A percentile compares a stretch with the other conserved stretches of the same genome.
These are phyloP conservation scores for Xerocomellus amylosporus DNA, from an alignment of 768 basidiomycete genomes.

Conservation along the genomic window DNA sequence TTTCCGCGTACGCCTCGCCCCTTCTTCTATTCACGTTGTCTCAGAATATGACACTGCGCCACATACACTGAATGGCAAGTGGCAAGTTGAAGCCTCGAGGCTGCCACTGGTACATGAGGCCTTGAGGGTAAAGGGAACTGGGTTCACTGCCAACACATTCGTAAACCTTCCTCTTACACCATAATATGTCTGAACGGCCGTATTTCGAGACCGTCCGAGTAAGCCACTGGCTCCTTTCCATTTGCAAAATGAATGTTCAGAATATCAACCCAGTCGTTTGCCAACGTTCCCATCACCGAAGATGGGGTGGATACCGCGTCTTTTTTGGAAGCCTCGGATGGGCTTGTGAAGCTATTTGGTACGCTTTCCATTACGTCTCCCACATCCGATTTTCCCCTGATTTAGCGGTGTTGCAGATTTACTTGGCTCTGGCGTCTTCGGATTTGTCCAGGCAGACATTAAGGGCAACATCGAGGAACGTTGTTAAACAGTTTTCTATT, in stretches of 20 bases:
- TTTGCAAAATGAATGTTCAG: background rate
- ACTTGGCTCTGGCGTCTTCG: constrained; percentile 65
- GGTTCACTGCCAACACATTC: constrained; percentile 7
- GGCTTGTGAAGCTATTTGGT: constrained; percentile 75
- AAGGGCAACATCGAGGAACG: constrained; percentile 62
- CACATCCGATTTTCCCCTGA: constrained; percentile 9
- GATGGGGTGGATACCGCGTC: constrained; percentile 73
- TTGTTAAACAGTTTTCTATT: constrained; percentile 13
- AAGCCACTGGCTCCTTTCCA: constrained; percentile 13
- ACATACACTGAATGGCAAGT: constrained; percentile 18
- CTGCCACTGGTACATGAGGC: constrained; percentile 20
- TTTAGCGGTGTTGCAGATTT: constrained; percentile 46
- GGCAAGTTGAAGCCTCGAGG: constrained; percentile 28
- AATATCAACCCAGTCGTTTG: constrained; percentile 63
- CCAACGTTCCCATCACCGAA: constrained; percentile 74
- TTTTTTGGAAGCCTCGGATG: constrained; percentile 89
- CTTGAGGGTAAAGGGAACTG: constrained; percentile 7
- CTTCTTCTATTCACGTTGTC: constrained; percentile 21
- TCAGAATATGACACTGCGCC: constrained; percentile 21
- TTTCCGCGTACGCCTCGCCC: background rate
- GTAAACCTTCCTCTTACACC: constrained; percentile 6
- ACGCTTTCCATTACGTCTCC: constrained; percentile 29
- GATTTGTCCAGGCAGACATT: constrained; percentile 71
- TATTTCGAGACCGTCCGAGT: constrained; percentile 72
- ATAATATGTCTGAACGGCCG: constrained; percentile 38